A percentile compares a stretch with the other conserved stretches of the same genome.
These are phyloP conservation scores for Spatholobus suberectus DNA, from an alignment of 306 rosid species.

Conservation along the genomic window DNA sequence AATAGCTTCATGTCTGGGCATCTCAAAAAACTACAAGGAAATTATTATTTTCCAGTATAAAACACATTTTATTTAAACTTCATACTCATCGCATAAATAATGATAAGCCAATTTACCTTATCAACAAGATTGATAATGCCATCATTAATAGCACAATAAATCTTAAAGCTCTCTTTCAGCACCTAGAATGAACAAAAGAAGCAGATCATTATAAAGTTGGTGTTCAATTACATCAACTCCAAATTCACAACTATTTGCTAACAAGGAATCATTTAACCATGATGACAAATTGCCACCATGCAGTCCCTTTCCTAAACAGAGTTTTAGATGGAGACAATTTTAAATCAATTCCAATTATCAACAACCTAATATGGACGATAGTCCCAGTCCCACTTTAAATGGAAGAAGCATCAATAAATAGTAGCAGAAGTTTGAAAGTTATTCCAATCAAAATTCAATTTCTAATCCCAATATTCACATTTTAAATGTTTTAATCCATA, in stretches of 20 bases:
- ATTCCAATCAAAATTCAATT: not conserved
- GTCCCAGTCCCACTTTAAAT: constrained; percentile 8
- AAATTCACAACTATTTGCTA: constrained; percentile 29
- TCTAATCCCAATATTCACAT: constrained; percentile 17
- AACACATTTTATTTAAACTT: constrained; percentile 11
- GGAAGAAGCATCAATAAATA: constrained; percentile 19
- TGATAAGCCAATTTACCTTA: constrained; percentile 64
- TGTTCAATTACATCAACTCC: constrained; percentile 12
- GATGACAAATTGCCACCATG: not conserved
- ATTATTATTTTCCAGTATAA: constrained; percentile 20
- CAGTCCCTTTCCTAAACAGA: not conserved
- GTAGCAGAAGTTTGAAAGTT: not conserved
- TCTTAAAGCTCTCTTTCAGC: constrained; percentile 97
- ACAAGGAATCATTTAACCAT: not conserved
- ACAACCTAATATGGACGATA: constrained; percentile 2
- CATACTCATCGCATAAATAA: constrained; percentile 7
- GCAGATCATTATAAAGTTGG: constrained; percentile 22
- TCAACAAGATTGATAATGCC: constrained; percentile 99
- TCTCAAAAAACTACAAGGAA: constrained; percentile 87
- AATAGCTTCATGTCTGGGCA: constrained; percentile 98
- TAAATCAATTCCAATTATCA: constrained; percentile 7
- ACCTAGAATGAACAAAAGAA: constrained; percentile 69
- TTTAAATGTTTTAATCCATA: not conserved
- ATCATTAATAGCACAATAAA: constrained; percentile 82
- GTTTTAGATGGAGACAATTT: not conserved